phyloP scores from a whole-genome alignment of 2,329 filamentous ascomycete genomes.

The Curvularia verruculosa region DNA sequence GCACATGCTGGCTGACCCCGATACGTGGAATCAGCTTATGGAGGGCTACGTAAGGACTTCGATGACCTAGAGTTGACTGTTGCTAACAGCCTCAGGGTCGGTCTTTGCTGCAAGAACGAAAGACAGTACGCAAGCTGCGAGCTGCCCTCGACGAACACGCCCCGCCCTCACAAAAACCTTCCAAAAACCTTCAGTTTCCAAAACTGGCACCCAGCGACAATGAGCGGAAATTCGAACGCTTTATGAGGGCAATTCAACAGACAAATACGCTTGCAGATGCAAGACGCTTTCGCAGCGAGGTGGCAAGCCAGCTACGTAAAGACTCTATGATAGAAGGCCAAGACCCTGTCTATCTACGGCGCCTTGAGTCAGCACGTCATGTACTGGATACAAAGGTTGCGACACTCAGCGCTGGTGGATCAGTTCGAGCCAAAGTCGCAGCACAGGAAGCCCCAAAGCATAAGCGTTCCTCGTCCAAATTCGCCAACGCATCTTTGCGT shows the following conservation, averaged over 20 bases:
- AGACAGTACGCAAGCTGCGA: constrained; percentile 88
- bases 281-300: constrained; percentile 86
- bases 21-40: constrained; percentile 97
- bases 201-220: constrained; percentile 81
- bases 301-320: constrained; percentile 87
- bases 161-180: constrained; percentile 72
- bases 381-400: constrained; percentile 89
- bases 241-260: constrained; percentile 86
- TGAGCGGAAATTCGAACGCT: constrained; percentile 92
- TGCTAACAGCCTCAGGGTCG: constrained; percentile 61
- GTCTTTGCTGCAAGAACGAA: constrained; percentile 89
- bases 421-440: constrained; percentile 49
- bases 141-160: constrained; percentile 94
- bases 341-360: constrained; percentile 84
- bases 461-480: constrained; percentile 61
- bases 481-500: constrained; percentile 77
- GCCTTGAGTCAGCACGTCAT: constrained; percentile 89
- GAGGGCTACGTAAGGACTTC: constrained; percentile 69
- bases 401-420: constrained; percentile 73
- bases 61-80: constrained; percentile 14
- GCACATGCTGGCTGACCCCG: constrained; percentile 82
- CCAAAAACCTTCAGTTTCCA: constrained; percentile 73
- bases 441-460: constrained; percentile 49
- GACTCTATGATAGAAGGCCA: constrained; percentile 79
- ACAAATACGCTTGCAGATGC: constrained; percentile 93